These are phyloP conservation scores for Aspergillus fijiensis DNA, from an alignment of 2,329 filamentous ascomycete species.

Conservation along the genomic window DNA sequence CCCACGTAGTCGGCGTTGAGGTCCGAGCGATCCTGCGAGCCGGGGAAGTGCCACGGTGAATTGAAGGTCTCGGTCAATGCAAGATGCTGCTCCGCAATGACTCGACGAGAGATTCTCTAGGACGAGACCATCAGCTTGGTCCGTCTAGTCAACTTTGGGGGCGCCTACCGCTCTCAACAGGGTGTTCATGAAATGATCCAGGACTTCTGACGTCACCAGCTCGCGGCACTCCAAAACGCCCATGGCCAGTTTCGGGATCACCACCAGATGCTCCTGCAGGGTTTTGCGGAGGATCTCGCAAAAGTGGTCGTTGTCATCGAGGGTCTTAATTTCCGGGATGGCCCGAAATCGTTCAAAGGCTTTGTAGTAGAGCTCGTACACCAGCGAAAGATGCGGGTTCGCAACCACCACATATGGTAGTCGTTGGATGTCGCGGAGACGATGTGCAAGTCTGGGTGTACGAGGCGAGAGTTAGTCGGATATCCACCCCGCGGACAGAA, in stretches of 20 bases:
- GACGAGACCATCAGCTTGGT: neutral
- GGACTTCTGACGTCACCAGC: conserved; percentile 73
- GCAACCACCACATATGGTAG: conserved; percentile 93
- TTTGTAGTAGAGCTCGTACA: conserved; percentile 94
- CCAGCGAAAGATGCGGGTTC: conserved; percentile 90
- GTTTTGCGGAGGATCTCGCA: conserved; percentile 78
- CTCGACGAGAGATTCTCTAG: conserved; percentile 86
- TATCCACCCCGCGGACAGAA: neutral
- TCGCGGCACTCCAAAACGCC: conserved; percentile 88
- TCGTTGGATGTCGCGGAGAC: conserved; percentile 94
- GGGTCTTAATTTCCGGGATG: conserved; percentile 75
- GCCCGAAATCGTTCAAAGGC: conserved; percentile 92
- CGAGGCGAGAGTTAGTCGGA: conserved; percentile 8
- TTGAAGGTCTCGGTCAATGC: conserved; percentile 93
- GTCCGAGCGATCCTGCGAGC: conserved; percentile 65
- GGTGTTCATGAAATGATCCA: conserved; percentile 94
- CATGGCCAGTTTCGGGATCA: conserved; percentile 93
- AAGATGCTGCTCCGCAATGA: conserved; percentile 96
- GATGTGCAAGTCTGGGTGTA: conserved; percentile 72
- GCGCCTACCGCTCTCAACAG: conserved; percentile 77
- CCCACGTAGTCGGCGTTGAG: conserved; percentile 82
- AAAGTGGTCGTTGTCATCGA: conserved; percentile 86
- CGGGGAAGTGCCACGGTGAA: conserved; percentile 83
- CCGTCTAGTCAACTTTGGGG: neutral
- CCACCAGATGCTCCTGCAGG: conserved; percentile 81